Percentiles rank a stretch among this genome's conserved stretches.
Evolutionary conservation across 2,329 filamentous ascomycete genomes (phyloP).

Genomic region (Cladorrhinum sp.): DNA sequence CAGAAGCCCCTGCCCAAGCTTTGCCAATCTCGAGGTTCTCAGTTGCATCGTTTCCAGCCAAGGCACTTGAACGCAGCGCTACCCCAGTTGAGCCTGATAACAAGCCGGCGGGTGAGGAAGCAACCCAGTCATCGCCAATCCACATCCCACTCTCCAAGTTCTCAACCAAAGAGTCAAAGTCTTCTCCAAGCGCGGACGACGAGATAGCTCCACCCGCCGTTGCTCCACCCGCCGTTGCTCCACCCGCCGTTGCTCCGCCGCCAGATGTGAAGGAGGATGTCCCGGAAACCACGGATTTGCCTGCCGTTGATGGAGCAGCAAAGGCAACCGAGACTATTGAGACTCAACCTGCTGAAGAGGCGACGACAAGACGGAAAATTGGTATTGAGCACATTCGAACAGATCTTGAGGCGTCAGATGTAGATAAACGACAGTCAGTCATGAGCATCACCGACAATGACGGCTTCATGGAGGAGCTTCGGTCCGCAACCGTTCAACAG

Average conservation of each 20-base stretch:
- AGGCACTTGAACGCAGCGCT: conserved; percentile 2
- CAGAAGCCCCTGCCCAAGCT: not conserved
- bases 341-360: conserved; percentile 29
- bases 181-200: conserved; percentile 26
- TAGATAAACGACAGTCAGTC: conserved; percentile 35
- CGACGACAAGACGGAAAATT: conserved; percentile 35
- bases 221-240: conserved; percentile 20
- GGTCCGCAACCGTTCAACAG: conserved; percentile 76
- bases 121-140: conserved; percentile 24
- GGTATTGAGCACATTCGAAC: conserved; percentile 56
- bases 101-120: conserved; percentile 11
- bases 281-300: conserved; percentile 11
- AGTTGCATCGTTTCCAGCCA: conserved; percentile 10
- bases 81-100: not conserved
- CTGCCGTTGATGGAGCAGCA: conserved; percentile 21
- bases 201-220: conserved; percentile 18
- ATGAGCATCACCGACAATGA: conserved; percentile 67
- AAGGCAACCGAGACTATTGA: conserved; percentile 25
- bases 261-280: conserved; percentile 21
- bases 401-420: conserved; percentile 38
- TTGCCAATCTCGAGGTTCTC: conserved; percentile 30
- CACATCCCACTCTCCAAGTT: conserved; percentile 43
- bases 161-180: conserved; percentile 38
- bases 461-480: conserved; percentile 79
- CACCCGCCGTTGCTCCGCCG: conserved; percentile 12